These are phyloP conservation scores for Misopates orontium DNA, from an alignment of 257 asterid genomes.

Conservation along the genomic window DNA sequence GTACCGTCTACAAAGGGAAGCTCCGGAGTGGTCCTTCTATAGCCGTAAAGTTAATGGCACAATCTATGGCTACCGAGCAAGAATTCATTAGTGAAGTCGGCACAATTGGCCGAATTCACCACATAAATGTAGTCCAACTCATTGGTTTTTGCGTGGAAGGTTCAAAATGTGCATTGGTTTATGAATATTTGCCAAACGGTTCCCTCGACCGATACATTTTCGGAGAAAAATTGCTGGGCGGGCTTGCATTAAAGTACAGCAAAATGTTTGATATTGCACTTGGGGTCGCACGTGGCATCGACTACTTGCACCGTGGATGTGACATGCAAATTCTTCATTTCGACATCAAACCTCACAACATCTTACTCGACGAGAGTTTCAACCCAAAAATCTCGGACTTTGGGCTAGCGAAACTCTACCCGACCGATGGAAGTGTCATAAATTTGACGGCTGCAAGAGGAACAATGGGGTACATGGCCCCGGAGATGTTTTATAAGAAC, in stretches of 20 bases:
- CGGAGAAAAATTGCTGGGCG: constrained; percentile 34
- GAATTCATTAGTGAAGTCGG: constrained; percentile 58
- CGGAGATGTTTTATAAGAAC: constrained; percentile 43
- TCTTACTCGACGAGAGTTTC: constrained; percentile 38
- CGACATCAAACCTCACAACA: constrained; percentile 45
- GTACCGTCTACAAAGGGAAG: constrained; percentile 52
- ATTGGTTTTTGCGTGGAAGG: constrained; percentile 50
- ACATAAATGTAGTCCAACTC: constrained; percentile 48
- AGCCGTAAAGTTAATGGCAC: constrained; percentile 53
- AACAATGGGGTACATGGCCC: constrained; percentile 49
- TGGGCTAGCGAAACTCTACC: constrained; percentile 38
- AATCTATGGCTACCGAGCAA: constrained; percentile 37
- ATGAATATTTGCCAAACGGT: constrained; percentile 54
- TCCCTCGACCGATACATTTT: constrained; percentile 47
- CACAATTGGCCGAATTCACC: constrained; percentile 57
- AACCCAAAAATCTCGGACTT: constrained; percentile 44
- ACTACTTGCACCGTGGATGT: constrained; percentile 44
- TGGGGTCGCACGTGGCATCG: constrained; percentile 49
- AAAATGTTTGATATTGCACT: constrained; percentile 44
- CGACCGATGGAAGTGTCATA: constrained; percentile 24
- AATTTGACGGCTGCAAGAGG: constrained; percentile 43
- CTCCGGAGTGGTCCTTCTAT: constrained; percentile 45
- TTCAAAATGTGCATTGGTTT: constrained; percentile 46
- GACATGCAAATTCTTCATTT: constrained; percentile 49
- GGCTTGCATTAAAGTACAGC: constrained; percentile 31